phyloP scores from a whole-genome alignment of 805 yeast genomes.

The Groenewaldozyma salmanticensis region DNA sequence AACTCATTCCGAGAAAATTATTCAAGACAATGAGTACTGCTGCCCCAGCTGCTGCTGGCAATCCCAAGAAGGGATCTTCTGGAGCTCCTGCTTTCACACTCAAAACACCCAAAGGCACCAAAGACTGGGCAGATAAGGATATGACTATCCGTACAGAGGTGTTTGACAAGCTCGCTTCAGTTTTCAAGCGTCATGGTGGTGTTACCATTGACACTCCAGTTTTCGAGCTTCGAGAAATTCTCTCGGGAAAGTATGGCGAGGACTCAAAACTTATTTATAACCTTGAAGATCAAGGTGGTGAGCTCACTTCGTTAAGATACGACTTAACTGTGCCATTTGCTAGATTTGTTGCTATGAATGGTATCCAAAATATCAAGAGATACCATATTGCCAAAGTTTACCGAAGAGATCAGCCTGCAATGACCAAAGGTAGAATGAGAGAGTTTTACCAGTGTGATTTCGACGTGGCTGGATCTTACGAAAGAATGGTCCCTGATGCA shows the following conservation, averaged over 20 bases:
- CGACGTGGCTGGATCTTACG: conserved; percentile 90
- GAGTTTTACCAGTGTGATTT: conserved; percentile 99
- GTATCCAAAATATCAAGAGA: conserved; percentile 79
- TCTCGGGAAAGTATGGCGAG: conserved; percentile 97
- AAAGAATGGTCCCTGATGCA: conserved; percentile 92
- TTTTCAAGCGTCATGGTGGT: conserved; percentile 95
- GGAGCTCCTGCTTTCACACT: conserved; percentile 47
- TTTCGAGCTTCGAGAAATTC: conserved; percentile 87
- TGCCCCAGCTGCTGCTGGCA: not conserved
- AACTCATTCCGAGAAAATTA: conserved; percentile 2
- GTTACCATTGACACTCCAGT: conserved; percentile 98
- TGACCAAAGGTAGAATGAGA: conserved; percentile 99
- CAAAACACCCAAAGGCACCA: conserved; percentile 94
- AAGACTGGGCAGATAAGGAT: conserved; percentile 97
- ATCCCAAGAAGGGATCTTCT: conserved; percentile 6
- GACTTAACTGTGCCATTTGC: conserved; percentile 99
- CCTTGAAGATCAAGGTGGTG: conserved; percentile 98
- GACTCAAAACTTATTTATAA: conserved; percentile 95
- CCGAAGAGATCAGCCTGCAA: conserved; percentile 99
- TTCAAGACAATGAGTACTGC: not conserved
- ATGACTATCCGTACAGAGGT: conserved; percentile 91
- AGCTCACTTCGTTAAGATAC: conserved; percentile 85
- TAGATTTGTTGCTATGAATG: conserved; percentile 92
- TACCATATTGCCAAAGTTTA: conserved; percentile 97
- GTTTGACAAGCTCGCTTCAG: conserved; percentile 56